phyloP scores from a whole-genome alignment of 2,329 filamentous ascomycete genomes.

The Aureobasidium sp. region DNA sequence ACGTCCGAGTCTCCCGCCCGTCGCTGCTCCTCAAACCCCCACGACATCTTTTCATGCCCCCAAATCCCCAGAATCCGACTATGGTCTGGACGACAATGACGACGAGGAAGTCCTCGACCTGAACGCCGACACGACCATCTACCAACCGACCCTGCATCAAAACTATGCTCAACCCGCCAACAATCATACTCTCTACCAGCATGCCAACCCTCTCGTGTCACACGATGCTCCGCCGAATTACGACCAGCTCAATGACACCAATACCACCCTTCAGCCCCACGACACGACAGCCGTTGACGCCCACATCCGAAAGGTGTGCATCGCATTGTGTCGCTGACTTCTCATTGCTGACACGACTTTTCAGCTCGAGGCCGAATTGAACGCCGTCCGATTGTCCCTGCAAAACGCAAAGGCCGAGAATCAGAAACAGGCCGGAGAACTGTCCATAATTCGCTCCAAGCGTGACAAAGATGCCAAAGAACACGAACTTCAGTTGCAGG shows the following conservation, averaged over 20 bases:
- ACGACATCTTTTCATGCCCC: neutral
- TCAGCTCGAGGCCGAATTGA: slow-evolving; percentile 39
- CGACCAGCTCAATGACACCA: neutral
- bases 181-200: neutral
- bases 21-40: neutral
- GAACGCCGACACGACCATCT: slow-evolving; percentile 32
- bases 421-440: slow-evolving; percentile 62
- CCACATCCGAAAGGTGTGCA: neutral
- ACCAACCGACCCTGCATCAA: slow-evolving; percentile 18
- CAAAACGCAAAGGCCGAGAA: slow-evolving; percentile 42
- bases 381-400: slow-evolving; percentile 32
- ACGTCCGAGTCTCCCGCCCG: neutral
- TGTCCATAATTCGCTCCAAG: slow-evolving; percentile 67
- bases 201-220: neutral
- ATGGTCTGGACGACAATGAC: slow-evolving; percentile 33
- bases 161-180: neutral
- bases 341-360: neutral
- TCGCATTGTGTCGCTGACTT: neutral
- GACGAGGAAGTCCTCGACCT: slow-evolving; percentile 41
- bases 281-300: neutral
- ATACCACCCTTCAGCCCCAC: neutral
- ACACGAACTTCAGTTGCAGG: slow-evolving; percentile 56
- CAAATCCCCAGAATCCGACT: slow-evolving; percentile 32
- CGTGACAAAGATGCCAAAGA: slow-evolving; percentile 55
- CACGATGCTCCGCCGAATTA: neutral